Conservation (phyloP, 2,329 filamentous ascomycete genomes). For the Hypoxylon sp. region DNA sequence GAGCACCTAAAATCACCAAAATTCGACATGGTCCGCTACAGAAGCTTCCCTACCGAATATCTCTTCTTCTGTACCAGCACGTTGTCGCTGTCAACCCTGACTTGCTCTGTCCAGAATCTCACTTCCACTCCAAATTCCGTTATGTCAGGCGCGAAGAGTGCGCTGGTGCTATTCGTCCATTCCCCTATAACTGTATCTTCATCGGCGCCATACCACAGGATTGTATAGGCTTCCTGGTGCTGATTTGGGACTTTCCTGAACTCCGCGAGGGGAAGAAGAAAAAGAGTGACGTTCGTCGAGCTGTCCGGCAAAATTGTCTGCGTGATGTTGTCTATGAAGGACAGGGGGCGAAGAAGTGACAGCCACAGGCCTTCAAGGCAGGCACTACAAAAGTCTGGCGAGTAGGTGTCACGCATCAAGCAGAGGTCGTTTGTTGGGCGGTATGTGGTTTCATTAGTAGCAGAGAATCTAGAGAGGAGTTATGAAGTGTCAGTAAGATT, state of each 20-base stretch:
- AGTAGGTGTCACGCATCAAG: slow-evolving; percentile 52
- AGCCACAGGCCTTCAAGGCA: slow-evolving; percentile 54
- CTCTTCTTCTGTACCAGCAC: slow-evolving; percentile 45
- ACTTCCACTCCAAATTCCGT: slow-evolving; percentile 50
- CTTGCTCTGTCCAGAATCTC: slow-evolving; percentile 51
- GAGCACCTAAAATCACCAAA: background rate
- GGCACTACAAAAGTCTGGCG: slow-evolving; percentile 51
- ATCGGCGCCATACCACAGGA: slow-evolving; percentile 50
- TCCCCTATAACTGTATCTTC: slow-evolving; percentile 43
- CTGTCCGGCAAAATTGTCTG: slow-evolving; percentile 42
- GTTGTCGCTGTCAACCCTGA: slow-evolving; percentile 46
- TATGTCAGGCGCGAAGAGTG: slow-evolving; percentile 37
- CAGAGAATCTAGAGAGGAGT: slow-evolving; percentile 45
- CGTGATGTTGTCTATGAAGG: slow-evolving; percentile 51
- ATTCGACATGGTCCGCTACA: background rate
- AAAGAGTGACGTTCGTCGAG: slow-evolving; percentile 47
- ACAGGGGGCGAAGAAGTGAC: slow-evolving; percentile 48
- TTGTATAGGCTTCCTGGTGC: slow-evolving; percentile 49
- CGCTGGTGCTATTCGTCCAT: slow-evolving; percentile 52
- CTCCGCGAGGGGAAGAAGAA: slow-evolving; percentile 50
- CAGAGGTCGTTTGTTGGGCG: slow-evolving; percentile 53
- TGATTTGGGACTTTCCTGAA: slow-evolving; percentile 48
- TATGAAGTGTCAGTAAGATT: background rate
- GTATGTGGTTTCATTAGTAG: slow-evolving; percentile 50
- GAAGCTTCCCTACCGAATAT: slow-evolving; percentile 8